These are phyloP conservation scores for Leishmania mexicana DNA, from an alignment of 208 protist genomes.

Conservation along the genomic window DNA sequence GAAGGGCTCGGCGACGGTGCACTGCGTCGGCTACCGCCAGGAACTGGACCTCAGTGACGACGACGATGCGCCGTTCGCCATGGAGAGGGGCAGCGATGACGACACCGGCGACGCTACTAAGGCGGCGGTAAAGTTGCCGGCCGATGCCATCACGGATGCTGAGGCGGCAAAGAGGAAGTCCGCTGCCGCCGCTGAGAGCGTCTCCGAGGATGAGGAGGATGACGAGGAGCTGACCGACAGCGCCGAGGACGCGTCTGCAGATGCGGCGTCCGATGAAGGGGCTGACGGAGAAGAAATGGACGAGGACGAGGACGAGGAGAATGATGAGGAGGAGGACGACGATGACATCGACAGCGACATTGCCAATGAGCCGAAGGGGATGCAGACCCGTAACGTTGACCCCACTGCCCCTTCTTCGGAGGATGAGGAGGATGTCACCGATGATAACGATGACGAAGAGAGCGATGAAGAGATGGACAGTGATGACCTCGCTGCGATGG, in stretches of 20 bases:
- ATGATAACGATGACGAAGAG: conserved; percentile 30
- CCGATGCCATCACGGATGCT: conserved; percentile 28
- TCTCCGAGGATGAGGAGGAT: conserved; percentile 8
- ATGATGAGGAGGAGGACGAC: conserved; percentile 39
- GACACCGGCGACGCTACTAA: conserved; percentile 18
- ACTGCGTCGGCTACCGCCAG: conserved; percentile 85
- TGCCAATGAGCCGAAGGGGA: conserved; percentile 18
- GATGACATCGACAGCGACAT: conserved; percentile 37
- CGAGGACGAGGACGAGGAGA: conserved; percentile 54
- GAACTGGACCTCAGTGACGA: conserved; percentile 64
- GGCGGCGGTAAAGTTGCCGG: conserved; percentile 22
- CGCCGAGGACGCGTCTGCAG: conserved; percentile 15
- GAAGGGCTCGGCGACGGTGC: conserved; percentile 70
- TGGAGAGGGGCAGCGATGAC: conserved; percentile 29
- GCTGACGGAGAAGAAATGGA: conserved; percentile 25
- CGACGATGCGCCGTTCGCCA: conserved; percentile 22
- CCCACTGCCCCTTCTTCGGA: conserved; percentile 37
- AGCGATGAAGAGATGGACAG: conserved; percentile 34
- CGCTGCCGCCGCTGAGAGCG: neutral
- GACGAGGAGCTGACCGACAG: neutral
- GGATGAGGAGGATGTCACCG: conserved; percentile 39
- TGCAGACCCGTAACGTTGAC: conserved; percentile 17
- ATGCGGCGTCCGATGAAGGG: conserved; percentile 31
- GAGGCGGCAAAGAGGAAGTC: neutral
- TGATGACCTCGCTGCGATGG: conserved; percentile 34